phyloP scores from a whole-genome alignment of 371 early-diverging fungal species.

The Rhizomucor miehei region DNA sequence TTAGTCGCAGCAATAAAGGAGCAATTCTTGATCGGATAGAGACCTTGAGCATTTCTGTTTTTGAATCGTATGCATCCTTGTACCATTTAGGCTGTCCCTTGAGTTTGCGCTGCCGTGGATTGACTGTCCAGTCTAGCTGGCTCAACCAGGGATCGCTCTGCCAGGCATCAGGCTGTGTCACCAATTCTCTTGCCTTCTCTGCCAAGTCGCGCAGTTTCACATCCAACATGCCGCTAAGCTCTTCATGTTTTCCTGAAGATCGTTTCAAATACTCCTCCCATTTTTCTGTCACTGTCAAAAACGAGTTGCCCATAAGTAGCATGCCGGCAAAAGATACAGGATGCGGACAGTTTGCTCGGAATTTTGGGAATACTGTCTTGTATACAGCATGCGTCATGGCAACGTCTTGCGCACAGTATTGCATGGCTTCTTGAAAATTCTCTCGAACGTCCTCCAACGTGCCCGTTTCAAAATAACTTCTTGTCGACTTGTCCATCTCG shows the following conservation, averaged over 20 bases:
- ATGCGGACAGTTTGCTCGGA: constrained; percentile 83
- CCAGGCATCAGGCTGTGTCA: constrained; percentile 26
- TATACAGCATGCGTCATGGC: constrained; percentile 74
- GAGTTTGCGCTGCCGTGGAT: constrained; percentile 45
- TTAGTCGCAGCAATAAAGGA: constrained; percentile 79
- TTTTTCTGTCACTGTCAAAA: constrained; percentile 75
- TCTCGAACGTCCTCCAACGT: constrained; percentile 48
- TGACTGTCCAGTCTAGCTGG: constrained; percentile 81
- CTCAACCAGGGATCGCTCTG: constrained; percentile 82
- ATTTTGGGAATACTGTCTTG: constrained; percentile 66
- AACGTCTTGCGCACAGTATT: constrained; percentile 93
- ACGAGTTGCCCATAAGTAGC: constrained; percentile 84
- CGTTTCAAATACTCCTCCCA: constrained; percentile 72
- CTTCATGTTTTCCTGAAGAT: constrained; percentile 56
- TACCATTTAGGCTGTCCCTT: constrained; percentile 89
- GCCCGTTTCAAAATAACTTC: constrained; percentile 70
- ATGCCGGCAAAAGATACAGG: constrained; percentile 93
- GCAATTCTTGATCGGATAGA: constrained; percentile 73
- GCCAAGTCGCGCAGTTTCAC: constrained; percentile 63
- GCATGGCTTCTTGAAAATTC: constrained; percentile 66
- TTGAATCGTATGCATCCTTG: constrained; percentile 70
- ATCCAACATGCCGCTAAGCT: constrained; percentile 58
- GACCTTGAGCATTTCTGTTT: constrained; percentile 53
- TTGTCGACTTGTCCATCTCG: constrained; percentile 70
- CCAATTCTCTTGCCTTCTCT: constrained; percentile 56